These are phyloP conservation scores for Anisodus tanguticus DNA, from an alignment of 257 asterid genomes.

Conservation along the genomic window DNA sequence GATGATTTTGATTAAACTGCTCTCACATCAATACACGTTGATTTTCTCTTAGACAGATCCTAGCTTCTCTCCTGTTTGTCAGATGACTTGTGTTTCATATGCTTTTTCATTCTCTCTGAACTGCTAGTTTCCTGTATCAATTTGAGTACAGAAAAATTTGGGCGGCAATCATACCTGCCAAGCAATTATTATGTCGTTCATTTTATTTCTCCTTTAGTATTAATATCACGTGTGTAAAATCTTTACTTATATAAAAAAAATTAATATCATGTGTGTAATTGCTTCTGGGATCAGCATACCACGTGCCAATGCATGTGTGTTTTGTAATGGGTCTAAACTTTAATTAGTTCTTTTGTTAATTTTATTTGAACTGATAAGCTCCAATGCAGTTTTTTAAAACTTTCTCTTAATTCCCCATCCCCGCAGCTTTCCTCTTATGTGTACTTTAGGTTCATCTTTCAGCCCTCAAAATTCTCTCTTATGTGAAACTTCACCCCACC, in stretches of 20 bases:
- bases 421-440: not conserved
- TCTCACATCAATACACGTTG: not conserved
- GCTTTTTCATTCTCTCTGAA: not conserved
- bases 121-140: not conserved
- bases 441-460: not conserved
- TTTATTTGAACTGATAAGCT: not conserved
- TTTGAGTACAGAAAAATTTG: not conserved
- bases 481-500: not conserved
- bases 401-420: not conserved
- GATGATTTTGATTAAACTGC: not conserved
- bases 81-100: not conserved
- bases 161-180: not conserved
- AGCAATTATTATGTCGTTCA: not conserved
- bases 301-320: not conserved
- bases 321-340: not conserved
- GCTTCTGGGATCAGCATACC: slow-evolving; percentile 13
- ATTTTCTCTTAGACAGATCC: not conserved
- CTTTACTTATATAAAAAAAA: no score
- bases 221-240: not conserved
- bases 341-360: not conserved
- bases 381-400: not conserved
- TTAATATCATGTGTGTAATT: not conserved
- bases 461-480: not conserved
- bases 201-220: not conserved
- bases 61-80: not conserved